Conservation (phyloP, 805 yeast genomes). For the Tetrapisispora phaffii region DNA sequence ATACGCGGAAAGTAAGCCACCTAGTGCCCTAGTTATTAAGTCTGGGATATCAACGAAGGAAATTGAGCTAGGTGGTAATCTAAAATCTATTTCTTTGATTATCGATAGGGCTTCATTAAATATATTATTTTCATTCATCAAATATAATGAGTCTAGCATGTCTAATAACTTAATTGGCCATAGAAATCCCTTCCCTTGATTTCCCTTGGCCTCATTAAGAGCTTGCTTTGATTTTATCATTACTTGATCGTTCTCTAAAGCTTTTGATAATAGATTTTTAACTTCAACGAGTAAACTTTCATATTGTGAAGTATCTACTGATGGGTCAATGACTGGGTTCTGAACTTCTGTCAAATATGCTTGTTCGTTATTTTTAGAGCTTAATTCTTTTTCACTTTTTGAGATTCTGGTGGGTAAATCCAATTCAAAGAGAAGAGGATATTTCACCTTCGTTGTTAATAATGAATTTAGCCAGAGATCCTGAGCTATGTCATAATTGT, state of each 20-base stretch:
- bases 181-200: not conserved
- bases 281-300: slow-evolving; percentile 27
- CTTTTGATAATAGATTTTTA: slow-evolving; percentile 30
- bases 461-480: slow-evolving; percentile 4
- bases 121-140: slow-evolving; percentile 37
- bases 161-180: slow-evolving; percentile 46
- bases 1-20: slow-evolving; percentile 44
- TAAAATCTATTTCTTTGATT: slow-evolving; percentile 33
- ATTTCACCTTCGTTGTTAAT: slow-evolving; percentile 16
- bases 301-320: slow-evolving; percentile 2
- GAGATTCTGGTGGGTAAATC: slow-evolving; percentile 13
- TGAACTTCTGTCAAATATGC: not conserved
- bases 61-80: slow-evolving; percentile 32
- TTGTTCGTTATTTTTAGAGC: not conserved
- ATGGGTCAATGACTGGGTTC: slow-evolving; percentile 1
- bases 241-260: slow-evolving; percentile 32
- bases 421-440: slow-evolving; percentile 21
- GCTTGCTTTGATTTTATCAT: slow-evolving; percentile 1
- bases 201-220: not conserved
- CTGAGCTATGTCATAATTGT: slow-evolving; percentile 7
- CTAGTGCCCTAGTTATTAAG: slow-evolving; percentile 33
- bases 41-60: slow-evolving; percentile 45
- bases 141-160: slow-evolving; percentile 40
- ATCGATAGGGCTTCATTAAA: slow-evolving; percentile 31
- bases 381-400: not conserved